Evolutionary conservation across 2,329 filamentous ascomycete species (phyloP).

Genomic region (Shiraia sp.): DNA sequence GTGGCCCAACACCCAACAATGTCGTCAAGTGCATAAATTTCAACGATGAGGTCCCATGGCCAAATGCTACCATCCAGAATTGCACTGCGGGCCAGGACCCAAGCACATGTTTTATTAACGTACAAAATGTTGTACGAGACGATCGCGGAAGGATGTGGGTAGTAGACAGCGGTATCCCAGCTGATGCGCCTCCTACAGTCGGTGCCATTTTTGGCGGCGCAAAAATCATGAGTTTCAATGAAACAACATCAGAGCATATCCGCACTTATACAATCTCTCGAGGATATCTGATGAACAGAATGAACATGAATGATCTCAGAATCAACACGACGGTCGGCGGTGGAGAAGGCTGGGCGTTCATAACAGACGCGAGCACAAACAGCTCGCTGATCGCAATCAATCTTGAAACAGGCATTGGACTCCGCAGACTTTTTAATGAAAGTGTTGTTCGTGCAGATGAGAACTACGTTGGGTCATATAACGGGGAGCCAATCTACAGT

Average conservation of each 20-base stretch:
- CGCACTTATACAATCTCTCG: slow-evolving; percentile 46
- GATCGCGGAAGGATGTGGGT: slow-evolving; percentile 46
- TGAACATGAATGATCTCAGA: slow-evolving; percentile 49
- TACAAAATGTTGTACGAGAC: slow-evolving; percentile 51
- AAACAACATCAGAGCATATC: slow-evolving; percentile 34
- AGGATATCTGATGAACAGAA: slow-evolving; percentile 39
- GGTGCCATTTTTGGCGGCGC: slow-evolving; percentile 40
- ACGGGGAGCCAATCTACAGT: slow-evolving; percentile 38
- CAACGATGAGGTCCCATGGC: slow-evolving; percentile 47
- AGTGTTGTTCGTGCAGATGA: slow-evolving; percentile 45
- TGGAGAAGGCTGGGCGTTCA: slow-evolving; percentile 45
- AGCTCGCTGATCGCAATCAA: slow-evolving; percentile 47
- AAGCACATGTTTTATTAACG: slow-evolving; percentile 51
- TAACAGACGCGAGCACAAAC: slow-evolving; percentile 46
- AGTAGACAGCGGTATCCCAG: slow-evolving; percentile 47
- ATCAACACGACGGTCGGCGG: slow-evolving; percentile 50
- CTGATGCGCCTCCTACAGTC: slow-evolving; percentile 25
- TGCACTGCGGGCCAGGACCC: slow-evolving; percentile 44
- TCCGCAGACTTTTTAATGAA: slow-evolving; percentile 44
- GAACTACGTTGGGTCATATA: slow-evolving; percentile 46
- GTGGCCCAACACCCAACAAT: slow-evolving; percentile 42
- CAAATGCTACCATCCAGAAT: slow-evolving; percentile 46
- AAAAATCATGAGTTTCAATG: slow-evolving; percentile 50
- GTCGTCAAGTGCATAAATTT: slow-evolving; percentile 46
- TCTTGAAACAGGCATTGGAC: slow-evolving; percentile 39